phyloP scores from a whole-genome alignment of 2,329 filamentous ascomycete genomes.

The Diplodia intermedia region DNA sequence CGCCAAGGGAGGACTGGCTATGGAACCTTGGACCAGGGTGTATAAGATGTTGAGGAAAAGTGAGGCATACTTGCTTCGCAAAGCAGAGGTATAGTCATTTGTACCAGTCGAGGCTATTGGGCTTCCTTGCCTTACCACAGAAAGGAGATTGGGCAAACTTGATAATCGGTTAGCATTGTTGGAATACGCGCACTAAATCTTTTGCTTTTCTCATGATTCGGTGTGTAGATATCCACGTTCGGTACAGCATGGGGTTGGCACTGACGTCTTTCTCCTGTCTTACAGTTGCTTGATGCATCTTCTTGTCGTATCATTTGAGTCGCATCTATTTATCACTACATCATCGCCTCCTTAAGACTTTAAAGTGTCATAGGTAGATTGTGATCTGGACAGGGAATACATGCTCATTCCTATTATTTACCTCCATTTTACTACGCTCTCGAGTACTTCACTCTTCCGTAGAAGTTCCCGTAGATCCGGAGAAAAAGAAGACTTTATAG shows the following conservation, averaged over 20 bases:
- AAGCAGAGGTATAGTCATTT: not conserved
- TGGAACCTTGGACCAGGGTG: not conserved
- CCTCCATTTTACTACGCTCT: not conserved
- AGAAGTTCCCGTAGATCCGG: too few species aligned
- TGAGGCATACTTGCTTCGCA: not conserved
- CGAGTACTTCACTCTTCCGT: not conserved
- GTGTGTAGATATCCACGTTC: not conserved
- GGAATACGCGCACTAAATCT: not conserved
- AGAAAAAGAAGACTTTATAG: too few species aligned
- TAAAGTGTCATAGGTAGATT: not conserved
- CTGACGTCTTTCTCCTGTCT: not conserved
- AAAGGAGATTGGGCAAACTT: not conserved
- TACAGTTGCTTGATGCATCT: not conserved
- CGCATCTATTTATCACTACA: not conserved
- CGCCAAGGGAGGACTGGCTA: not conserved
- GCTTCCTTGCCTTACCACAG: not conserved
- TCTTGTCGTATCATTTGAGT: not conserved
- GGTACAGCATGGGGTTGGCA: not conserved
- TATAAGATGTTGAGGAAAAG: not conserved
- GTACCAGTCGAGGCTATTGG: not conserved
- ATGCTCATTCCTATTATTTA: not conserved
- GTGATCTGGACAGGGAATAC: not conserved
- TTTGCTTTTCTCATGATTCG: not conserved
- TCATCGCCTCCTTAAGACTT: not conserved
- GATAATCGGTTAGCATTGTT: not conserved